Percentiles rank a stretch among this genome's conserved stretches.
Conservation (phyloP, 208 protist genomes). For the Acanthamoeba healyi region DNA sequence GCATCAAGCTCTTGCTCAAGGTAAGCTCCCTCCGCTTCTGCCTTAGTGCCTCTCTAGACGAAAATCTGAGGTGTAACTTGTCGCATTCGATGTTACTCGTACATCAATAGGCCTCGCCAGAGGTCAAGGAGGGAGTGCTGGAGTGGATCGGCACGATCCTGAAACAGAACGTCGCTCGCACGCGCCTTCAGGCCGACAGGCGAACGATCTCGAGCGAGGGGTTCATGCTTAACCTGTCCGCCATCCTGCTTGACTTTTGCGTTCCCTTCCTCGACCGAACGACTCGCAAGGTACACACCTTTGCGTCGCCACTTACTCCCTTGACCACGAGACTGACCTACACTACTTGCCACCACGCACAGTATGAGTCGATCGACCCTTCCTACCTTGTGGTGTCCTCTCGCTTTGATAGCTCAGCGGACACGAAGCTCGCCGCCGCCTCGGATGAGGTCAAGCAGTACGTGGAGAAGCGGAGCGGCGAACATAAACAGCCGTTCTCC, state of each 20-base stretch:
- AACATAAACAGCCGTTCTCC: background rate
- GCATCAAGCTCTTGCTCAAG: constrained; percentile 60
- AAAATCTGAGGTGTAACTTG: background rate
- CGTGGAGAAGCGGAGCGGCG: background rate
- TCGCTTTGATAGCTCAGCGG: constrained; percentile 47
- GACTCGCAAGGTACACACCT: constrained; percentile 28
- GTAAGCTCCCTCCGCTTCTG: background rate
- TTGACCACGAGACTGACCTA: background rate
- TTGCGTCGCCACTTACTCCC: background rate
- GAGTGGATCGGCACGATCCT: constrained; percentile 62
- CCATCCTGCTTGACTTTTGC: constrained; percentile 71
- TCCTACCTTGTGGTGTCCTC: constrained; percentile 36
- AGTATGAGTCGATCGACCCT: constrained; percentile 67
- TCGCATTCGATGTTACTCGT: background rate
- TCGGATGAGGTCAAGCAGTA: constrained; percentile 76
- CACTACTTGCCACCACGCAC: no score
- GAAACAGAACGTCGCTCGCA: constrained; percentile 40
- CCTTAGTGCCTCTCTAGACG: background rate
- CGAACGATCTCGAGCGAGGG: constrained; percentile 53
- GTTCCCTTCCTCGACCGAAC: constrained; percentile 65
- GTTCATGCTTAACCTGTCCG: constrained; percentile 57
- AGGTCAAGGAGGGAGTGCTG: constrained; percentile 45
- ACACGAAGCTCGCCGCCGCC: constrained; percentile 78
- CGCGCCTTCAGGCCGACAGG: constrained; percentile 55
- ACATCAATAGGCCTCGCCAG: background rate